A percentile compares a stretch with the other conserved stretches of the same genome.
These are phyloP conservation scores for Puccinia hordei DNA, from an alignment of 1,284 basidiomycete genomes.

Conservation along the genomic window DNA sequence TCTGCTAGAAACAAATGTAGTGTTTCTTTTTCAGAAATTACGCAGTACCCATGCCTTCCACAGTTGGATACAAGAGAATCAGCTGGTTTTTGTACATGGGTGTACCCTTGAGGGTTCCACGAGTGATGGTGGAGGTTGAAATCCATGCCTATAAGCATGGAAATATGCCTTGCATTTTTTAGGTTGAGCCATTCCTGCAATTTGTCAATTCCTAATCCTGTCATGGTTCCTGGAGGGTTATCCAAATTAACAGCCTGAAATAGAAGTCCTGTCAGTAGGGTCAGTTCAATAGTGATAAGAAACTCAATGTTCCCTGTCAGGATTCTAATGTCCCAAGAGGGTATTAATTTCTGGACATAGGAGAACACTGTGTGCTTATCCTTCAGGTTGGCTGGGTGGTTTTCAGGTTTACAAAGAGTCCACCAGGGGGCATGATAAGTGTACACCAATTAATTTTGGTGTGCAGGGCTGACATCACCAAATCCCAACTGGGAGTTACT, in stretches of 20 bases:
- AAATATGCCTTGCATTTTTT: too few species aligned
- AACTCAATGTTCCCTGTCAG: not conserved
- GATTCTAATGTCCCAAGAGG: not conserved
- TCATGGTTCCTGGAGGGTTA: not conserved
- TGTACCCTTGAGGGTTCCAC: not conserved
- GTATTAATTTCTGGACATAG: not conserved
- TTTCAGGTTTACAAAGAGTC: not conserved
- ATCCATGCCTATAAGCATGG: too few species aligned
- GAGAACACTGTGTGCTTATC: not conserved
- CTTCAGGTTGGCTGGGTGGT: not conserved
- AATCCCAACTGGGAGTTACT: too few species aligned
- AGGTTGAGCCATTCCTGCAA: too few species aligned
- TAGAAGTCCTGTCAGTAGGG: not conserved
- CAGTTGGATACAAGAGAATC: not conserved
- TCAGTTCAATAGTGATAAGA: not conserved
- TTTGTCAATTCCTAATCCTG: too few species aligned
- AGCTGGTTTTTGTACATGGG: not conserved
- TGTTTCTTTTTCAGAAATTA: not conserved
- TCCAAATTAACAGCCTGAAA: not conserved
- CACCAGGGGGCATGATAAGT: too few species aligned
- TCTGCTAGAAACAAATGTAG: not conserved
- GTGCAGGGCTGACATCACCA: too few species aligned
- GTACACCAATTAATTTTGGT: too few species aligned
- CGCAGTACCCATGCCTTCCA: not conserved
- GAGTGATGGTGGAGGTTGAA: too few species aligned